phyloP scores from a whole-genome alignment of 2,329 filamentous ascomycete genomes.

The Monilinia vaccinii-corymbosi region DNA sequence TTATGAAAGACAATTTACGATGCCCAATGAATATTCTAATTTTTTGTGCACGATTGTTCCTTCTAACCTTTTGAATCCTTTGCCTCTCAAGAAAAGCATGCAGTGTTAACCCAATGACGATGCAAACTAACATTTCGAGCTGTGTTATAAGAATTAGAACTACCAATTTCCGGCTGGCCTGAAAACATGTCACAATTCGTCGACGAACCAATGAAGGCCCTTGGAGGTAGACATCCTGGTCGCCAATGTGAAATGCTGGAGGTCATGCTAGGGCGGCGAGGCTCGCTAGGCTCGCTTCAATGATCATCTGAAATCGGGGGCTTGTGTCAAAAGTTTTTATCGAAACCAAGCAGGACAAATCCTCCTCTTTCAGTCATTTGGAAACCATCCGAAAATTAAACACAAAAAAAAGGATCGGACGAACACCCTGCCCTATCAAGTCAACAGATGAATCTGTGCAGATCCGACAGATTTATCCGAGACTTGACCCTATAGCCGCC shows the following conservation, averaged over 20 bases:
- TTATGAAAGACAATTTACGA: conserved; percentile 10
- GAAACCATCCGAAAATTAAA: conserved; percentile 3
- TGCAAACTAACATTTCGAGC: not conserved
- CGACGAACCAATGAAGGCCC: not conserved
- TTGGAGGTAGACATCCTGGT: not conserved
- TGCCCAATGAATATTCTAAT: not conserved
- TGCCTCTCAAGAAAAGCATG: not conserved
- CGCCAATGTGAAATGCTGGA: conserved; percentile 1
- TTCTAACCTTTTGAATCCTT: not conserved
- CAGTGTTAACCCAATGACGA: not conserved
- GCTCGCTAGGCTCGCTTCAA: conserved; percentile 7
- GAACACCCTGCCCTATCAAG: not conserved
- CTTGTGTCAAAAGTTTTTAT: not conserved
- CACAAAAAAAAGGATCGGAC: conserved; percentile 1
- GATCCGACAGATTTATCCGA: not conserved
- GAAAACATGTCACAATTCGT: not conserved
- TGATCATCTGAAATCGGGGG: conserved; percentile 4
- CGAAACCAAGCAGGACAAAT: not conserved
- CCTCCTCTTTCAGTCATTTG: not conserved
- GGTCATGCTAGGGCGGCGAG: not conserved
- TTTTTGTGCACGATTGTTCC: not conserved
- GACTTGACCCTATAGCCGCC: not conserved
- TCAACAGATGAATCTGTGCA: not conserved
- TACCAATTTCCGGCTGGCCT: not conserved
- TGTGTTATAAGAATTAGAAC: not conserved